phyloP scores from a whole-genome alignment of 2,329 filamentous ascomycete species.

The Sporothrix pallida region DNA sequence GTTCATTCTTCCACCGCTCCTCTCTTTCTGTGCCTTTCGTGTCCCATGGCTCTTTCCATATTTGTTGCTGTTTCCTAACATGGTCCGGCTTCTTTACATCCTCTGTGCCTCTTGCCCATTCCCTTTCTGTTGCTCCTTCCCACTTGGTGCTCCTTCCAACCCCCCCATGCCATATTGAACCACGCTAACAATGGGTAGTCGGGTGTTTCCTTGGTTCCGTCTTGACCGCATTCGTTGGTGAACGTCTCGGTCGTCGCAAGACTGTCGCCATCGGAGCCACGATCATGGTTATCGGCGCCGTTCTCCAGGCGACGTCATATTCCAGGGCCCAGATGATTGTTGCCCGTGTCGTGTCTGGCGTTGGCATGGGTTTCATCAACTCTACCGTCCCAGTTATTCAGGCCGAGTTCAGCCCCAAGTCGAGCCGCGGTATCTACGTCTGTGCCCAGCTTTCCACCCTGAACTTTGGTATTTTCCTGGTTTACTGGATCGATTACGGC shows the following conservation, averaged over 20 bases:
- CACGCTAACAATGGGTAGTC: slow-evolving; percentile 40
- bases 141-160: background rate
- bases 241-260: slow-evolving; percentile 45
- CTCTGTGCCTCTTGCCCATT: too few relatives aligned
- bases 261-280: slow-evolving; percentile 45
- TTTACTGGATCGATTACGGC: slow-evolving; percentile 51
- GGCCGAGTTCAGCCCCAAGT: slow-evolving; percentile 43
- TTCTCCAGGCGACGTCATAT: slow-evolving; percentile 47
- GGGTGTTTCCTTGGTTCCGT: slow-evolving; percentile 62
- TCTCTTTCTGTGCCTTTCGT: too few relatives aligned
- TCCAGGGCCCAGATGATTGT: slow-evolving; percentile 50
- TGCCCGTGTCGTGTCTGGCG: slow-evolving; percentile 46
- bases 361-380: slow-evolving; percentile 51
- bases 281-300: slow-evolving; percentile 46
- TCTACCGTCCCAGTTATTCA: slow-evolving; percentile 47
- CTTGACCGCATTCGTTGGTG: slow-evolving; percentile 45
- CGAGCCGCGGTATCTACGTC: slow-evolving; percentile 32
- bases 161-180: background rate
- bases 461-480: slow-evolving; percentile 44
- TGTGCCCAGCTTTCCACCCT: slow-evolving; percentile 42
- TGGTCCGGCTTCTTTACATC: too few relatives aligned
- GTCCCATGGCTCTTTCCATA: background rate
- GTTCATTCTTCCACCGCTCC: too few relatives aligned
- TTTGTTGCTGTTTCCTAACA: background rate
- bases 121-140: background rate